These are phyloP conservation scores for Nemania abortiva DNA, from an alignment of 2,329 filamentous ascomycete genomes.

Conservation along the genomic window DNA sequence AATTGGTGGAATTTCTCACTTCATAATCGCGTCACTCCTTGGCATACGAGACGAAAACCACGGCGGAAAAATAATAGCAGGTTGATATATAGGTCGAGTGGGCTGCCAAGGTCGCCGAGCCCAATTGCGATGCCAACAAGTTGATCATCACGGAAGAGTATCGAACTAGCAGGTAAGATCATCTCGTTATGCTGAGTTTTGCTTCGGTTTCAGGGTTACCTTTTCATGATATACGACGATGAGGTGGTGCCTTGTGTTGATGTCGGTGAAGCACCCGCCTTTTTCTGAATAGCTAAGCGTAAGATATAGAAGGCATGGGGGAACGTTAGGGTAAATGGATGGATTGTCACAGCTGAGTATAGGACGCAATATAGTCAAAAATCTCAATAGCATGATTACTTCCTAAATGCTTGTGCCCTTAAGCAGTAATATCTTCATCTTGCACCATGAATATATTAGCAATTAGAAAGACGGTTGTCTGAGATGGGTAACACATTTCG, in stretches of 20 bases:
- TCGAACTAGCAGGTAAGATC: background rate
- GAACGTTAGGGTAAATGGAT: too few relatives aligned
- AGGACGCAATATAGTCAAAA: background rate
- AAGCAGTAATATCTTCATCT: too few relatives aligned
- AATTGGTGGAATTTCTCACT: conserved; percentile 31
- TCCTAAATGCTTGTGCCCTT: background rate
- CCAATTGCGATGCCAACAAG: conserved; percentile 1
- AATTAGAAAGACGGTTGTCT: too few relatives aligned
- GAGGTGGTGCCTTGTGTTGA: background rate
- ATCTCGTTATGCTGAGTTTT: background rate
- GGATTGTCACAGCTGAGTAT: too few relatives aligned
- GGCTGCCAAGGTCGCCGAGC: conserved; percentile 1
- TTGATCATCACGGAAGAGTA: background rate
- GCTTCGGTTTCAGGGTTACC: background rate
- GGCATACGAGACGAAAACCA: background rate
- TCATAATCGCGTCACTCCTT: conserved; percentile 10
- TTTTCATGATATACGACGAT: background rate
- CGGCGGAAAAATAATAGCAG: conserved; percentile 10
- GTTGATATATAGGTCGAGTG: background rate
- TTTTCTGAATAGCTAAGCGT: background rate
- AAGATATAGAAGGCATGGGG: too few relatives aligned
- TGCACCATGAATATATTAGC: too few relatives aligned
- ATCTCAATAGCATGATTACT: background rate
- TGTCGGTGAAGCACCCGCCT: background rate
- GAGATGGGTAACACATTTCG: too few relatives aligned